Base-by-base conservation (phyloP, 2,329 filamentous ascomycete genomes). In the Fusarium albosuccineum region DNA sequence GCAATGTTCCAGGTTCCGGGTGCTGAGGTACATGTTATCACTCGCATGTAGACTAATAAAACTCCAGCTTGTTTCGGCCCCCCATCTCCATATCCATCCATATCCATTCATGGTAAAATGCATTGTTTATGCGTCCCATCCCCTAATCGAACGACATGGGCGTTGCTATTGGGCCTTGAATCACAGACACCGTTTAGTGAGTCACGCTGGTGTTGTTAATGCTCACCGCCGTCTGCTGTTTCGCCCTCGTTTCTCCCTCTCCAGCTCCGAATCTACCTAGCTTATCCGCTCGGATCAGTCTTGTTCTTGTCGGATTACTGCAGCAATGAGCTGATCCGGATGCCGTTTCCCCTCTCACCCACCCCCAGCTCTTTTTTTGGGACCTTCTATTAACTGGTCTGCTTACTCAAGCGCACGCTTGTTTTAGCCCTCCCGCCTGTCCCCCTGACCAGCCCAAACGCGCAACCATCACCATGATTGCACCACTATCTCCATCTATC, bases 261-360 rank as follows among this genome's bases (percentile, higher is more conserved):
- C 59, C 64, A 49, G 37, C 45, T 52, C 34, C 33, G 30, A 49
- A 16, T 49, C 41, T 17, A 37, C 44, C 45, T 37, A 29, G 53
- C 17, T 37, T 37, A 40, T 46, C 40, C 51, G 39, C 58, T 64
- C 49, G 52, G 53, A 42, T 42, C 34, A 44, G 44, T 63, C 46
- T 62, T 45, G 22, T 22, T 22, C 22, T 22, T 22, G 22, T 52
- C 61, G 40, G 57, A 40, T 64, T 22, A 54, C 42, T 59, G 60
- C 51, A 68, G 57, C 41, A 57, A 66, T 71, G 67, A 70, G 52
- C 67, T 71, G 69, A 71, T 68, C 39, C 39, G 53, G 57, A 45
- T 50, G 36, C 57, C 54, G 36, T 57, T 50, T 40, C 33, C 54
- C 58, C 48, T 56, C 57, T 39, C 45, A 17, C 42, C 58, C 22